These are phyloP conservation scores for Colletotrichum eremochloae DNA, from an alignment of 2,329 filamentous ascomycete species.

Conservation along the genomic window DNA sequence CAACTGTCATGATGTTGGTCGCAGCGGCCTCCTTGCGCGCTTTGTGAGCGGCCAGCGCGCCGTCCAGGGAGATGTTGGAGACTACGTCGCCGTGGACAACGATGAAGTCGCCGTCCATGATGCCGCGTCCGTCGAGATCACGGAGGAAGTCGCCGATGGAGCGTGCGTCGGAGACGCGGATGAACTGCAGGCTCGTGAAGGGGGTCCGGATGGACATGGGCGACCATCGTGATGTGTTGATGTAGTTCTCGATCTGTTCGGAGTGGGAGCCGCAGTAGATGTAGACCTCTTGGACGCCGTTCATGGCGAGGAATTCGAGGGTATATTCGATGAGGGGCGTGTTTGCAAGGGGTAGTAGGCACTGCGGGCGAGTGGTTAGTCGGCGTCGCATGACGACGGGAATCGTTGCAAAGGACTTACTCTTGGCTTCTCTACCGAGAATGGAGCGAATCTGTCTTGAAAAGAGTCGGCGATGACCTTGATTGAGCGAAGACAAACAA, in stretches of 20 bases:
- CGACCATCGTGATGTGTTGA: slow-evolving; percentile 82
- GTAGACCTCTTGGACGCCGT: slow-evolving; percentile 93
- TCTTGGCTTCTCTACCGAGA: slow-evolving; percentile 89
- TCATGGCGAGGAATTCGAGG: slow-evolving; percentile 94
- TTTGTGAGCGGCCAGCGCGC: slow-evolving; percentile 82
- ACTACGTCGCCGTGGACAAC: slow-evolving; percentile 94
- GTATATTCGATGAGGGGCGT: slow-evolving; percentile 97
- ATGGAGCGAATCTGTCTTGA: slow-evolving; percentile 90
- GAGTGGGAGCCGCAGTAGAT: slow-evolving; percentile 92
- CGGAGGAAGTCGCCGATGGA: slow-evolving; percentile 96
- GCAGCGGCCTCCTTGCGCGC: slow-evolving; percentile 86
- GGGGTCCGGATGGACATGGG: slow-evolving; percentile 68
- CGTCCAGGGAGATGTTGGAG: slow-evolving; percentile 88
- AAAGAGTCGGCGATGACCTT: slow-evolving; percentile 95
- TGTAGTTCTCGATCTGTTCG: slow-evolving; percentile 88
- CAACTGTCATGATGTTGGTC: slow-evolving; percentile 97
- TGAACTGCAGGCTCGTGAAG: slow-evolving; percentile 85
- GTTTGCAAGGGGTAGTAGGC: slow-evolving; percentile 92
- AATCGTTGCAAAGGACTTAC: slow-evolving; percentile 62
- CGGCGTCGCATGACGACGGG: slow-evolving; percentile 37
- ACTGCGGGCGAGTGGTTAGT: slow-evolving; percentile 64
- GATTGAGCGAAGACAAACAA: slow-evolving; percentile 19
- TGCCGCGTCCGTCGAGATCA: slow-evolving; percentile 86
- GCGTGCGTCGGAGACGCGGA: slow-evolving; percentile 84
- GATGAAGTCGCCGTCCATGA: slow-evolving; percentile 92